Evolutionary conservation across 768 basidiomycete species (phyloP), one percentile per base, ranked within the genome.

Genomic region (Chalciporus piperatus): DNA sequence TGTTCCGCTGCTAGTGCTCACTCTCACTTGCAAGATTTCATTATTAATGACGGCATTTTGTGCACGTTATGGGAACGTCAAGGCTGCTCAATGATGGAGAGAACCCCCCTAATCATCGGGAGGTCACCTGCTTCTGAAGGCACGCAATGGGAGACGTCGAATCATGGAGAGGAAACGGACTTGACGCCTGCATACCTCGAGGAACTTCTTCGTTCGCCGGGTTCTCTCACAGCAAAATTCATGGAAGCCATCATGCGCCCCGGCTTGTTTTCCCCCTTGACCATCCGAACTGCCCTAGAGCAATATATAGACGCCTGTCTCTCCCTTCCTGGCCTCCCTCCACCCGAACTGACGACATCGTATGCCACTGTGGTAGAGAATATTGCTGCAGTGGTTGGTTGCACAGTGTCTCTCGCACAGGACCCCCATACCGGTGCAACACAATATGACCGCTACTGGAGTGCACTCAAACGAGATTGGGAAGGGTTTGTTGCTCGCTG

Each of bases 401-500:
- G 88, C 61, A 87, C 89, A 0, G 87, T 98, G 45, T 77, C 76
- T 48, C 74, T 95, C 32, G 79, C 82, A 56, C 77, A 78, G 38
- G 87, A 90, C 61, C 76, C 85, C 0, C 83, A 87, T 54, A 93
- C 90, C 3, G 93, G 93, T 14, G 86, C 85, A 33, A 76, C 83
- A 41, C 84, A 87, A 56, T 77, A 92, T 62, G 81, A 83, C 41
- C 85, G 83, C 40, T 93, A 92, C 64, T 87, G 90, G 83, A 87
- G 81, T 59, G 84, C 87, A 0, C 69, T 97, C 59, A 94, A 91
- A 67, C 74, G 89, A 41, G 94, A 98, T 60, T 98, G 96, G 95
- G 89, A 98, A 63, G 93, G 95, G 3, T 95, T 98, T 61, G 84
- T 95, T 54, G 88, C 94, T 8, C 80, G 91, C 50, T 94, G 92